These are phyloP conservation scores for Sporothrix inflata DNA, from an alignment of 2,329 filamentous ascomycete genomes.

Conservation along the genomic window DNA sequence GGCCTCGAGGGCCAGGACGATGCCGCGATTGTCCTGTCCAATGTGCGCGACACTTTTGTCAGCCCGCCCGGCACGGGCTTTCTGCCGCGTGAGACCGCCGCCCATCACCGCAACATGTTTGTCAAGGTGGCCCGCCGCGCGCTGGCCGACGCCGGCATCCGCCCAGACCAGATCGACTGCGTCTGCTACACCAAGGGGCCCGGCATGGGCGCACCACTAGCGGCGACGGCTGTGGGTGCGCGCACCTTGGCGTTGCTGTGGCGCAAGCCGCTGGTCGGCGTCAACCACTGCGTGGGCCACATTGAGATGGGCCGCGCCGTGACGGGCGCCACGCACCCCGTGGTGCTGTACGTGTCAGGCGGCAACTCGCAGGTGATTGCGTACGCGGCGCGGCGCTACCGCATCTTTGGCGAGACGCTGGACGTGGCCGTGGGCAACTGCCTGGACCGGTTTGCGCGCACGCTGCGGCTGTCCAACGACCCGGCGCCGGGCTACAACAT, in stretches of 20 bases:
- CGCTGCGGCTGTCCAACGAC: constrained; percentile 89
- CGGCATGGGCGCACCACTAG: constrained; percentile 93
- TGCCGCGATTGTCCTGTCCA: constrained; percentile 76
- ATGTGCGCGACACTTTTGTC: constrained; percentile 91
- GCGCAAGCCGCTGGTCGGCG: constrained; percentile 85
- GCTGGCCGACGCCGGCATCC: constrained; percentile 68
- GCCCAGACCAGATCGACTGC: constrained; percentile 74
- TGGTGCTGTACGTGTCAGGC: constrained; percentile 92
- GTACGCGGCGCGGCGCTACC: constrained; percentile 90
- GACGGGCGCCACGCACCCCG: constrained; percentile 86
- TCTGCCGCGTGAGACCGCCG: constrained; percentile 92
- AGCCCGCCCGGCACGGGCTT: constrained; percentile 93
- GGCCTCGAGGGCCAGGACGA: constrained; percentile 44
- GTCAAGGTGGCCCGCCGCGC: constrained; percentile 79
- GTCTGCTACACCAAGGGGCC: constrained; percentile 96
- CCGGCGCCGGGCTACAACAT: constrained; percentile 98
- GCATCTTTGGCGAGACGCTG: constrained; percentile 96
- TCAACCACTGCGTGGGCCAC: constrained; percentile 98
- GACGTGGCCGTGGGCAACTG: constrained; percentile 99
- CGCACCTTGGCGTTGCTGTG: constrained; percentile 81
- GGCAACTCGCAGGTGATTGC: constrained; percentile 98
- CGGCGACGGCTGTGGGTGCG: constrained; percentile 80
- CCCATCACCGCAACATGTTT: constrained; percentile 87
- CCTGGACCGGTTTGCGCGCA: constrained; percentile 91
- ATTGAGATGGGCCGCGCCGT: constrained; percentile 98